phyloP scores from a whole-genome alignment of 31 red algal genomes.

The Endocladia muricata region DNA sequence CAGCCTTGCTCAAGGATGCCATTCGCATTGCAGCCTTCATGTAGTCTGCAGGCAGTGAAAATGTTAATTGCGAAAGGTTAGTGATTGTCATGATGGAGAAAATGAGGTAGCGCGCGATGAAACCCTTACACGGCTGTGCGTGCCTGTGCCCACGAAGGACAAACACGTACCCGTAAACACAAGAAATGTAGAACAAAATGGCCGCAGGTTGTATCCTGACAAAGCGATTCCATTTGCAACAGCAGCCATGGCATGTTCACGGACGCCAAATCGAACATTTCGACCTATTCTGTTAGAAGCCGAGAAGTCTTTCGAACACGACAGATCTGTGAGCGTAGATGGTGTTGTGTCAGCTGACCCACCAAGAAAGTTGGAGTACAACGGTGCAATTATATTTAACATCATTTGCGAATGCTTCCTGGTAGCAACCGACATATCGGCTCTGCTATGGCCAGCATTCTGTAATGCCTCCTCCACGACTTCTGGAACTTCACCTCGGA shows the following conservation, averaged over 20 bases:
- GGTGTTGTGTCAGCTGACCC: slow-evolving; percentile 73
- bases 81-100: not conserved
- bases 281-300: slow-evolving; percentile 17
- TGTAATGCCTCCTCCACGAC: slow-evolving; percentile 34
- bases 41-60: slow-evolving; percentile 43
- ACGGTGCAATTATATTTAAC: slow-evolving; percentile 67
- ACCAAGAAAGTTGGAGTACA: slow-evolving; percentile 58
- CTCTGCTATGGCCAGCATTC: not conserved
- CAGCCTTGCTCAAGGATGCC: slow-evolving; percentile 62
- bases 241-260: slow-evolving; percentile 92
- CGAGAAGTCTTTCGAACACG: slow-evolving; percentile 42
- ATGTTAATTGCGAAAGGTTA: too few relatives aligned
- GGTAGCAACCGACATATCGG: slow-evolving; percentile 39
- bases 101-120: not conserved
- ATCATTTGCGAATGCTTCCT: slow-evolving; percentile 59
- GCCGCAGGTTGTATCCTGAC: slow-evolving; percentile 51
- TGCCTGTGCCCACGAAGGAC: too few relatives aligned
- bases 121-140: too few relatives aligned
- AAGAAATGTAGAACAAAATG: slow-evolving; percentile 87
- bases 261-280: slow-evolving; percentile 83
- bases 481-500: slow-evolving; percentile 28
- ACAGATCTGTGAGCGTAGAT: slow-evolving; percentile 61
- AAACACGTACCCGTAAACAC: slow-evolving; percentile 75
- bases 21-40: slow-evolving; percentile 74
- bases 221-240: slow-evolving; percentile 61